Evolutionary conservation across 2,329 filamentous ascomycete genomes (phyloP).

Genomic region (Alternaria sp.): DNA sequence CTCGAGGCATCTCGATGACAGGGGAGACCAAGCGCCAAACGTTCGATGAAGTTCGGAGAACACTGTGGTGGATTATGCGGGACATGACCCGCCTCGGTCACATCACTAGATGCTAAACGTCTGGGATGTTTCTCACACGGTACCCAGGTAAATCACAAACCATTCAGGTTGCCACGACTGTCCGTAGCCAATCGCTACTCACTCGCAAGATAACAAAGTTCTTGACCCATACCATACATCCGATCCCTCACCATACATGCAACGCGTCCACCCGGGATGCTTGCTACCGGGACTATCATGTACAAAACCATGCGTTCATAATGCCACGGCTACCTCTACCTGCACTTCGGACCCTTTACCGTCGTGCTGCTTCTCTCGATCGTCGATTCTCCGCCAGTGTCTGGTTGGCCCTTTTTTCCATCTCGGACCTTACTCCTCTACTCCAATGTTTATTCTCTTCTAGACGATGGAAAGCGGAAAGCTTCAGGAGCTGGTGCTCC

Average conservation of each 20-base stretch:
- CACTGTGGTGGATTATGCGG: constrained; percentile 24
- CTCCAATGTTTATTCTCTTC: constrained; percentile 4
- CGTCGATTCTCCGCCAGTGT: constrained; percentile 14
- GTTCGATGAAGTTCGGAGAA: not conserved
- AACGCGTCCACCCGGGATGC: constrained; percentile 19
- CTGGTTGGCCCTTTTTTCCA: constrained; percentile 13
- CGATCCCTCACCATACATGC: constrained; percentile 17
- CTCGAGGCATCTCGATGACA: constrained; percentile 9
- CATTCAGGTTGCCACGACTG: constrained; percentile 11
- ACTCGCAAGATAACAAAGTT: constrained; percentile 24
- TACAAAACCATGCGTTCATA: constrained; percentile 22
- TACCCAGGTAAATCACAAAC: constrained; percentile 20
- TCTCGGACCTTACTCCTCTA: not conserved
- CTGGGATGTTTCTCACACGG: constrained; percentile 30
- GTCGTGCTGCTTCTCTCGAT: constrained; percentile 6
- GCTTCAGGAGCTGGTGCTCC: constrained; percentile 27
- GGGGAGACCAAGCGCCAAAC: constrained; percentile 18
- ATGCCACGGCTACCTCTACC: constrained; percentile 14
- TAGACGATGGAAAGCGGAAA: constrained; percentile 16
- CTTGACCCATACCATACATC: constrained; percentile 3
- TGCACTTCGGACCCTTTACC: not conserved
- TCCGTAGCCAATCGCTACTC: constrained; percentile 20
- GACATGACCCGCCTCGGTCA: constrained; percentile 13
- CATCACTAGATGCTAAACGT: constrained; percentile 31
- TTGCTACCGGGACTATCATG: constrained; percentile 16